phyloP scores from a whole-genome alignment of 441 rosid genomes.

The Melastoma candidum region DNA sequence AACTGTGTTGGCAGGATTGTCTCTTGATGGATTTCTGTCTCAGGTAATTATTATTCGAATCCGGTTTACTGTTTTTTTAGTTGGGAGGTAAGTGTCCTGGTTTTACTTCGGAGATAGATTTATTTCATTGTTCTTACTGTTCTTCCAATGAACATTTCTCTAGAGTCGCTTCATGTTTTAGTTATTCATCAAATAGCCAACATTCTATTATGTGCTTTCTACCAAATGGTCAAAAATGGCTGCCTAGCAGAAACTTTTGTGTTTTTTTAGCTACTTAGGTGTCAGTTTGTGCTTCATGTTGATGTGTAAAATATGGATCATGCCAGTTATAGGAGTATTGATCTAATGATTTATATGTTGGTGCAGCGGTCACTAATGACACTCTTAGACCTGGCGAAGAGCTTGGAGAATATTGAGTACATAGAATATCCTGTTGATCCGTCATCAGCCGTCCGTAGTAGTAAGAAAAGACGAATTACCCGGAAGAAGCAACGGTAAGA shows the following conservation, averaged over 20 bases:
- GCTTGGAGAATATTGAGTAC: constrained; percentile 61
- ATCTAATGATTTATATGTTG: constrained; percentile 3
- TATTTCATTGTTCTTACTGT: too few species aligned
- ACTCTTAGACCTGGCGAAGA: constrained; percentile 61
- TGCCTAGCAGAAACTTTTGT: too few species aligned
- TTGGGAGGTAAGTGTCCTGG: too few species aligned
- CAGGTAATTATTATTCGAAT: constrained; percentile 32
- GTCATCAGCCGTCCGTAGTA: constrained; percentile 45
- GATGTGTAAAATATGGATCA: background rate
- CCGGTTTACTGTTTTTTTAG: too few species aligned
- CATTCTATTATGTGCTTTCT: too few species aligned
- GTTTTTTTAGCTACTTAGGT: too few species aligned
- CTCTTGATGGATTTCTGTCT: constrained; percentile 63
- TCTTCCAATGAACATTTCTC: too few species aligned
- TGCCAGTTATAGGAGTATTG: background rate
- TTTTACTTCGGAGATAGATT: too few species aligned
- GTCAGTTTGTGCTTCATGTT: background rate
- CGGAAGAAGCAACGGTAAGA: constrained; percentile 62
- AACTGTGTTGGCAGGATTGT: constrained; percentile 53
- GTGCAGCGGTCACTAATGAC: constrained; percentile 88
- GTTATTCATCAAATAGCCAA: too few species aligned
- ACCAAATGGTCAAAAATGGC: too few species aligned
- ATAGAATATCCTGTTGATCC: constrained; percentile 51
- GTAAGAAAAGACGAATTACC: constrained; percentile 48
- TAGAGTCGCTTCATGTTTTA: too few species aligned